Evolutionary conservation across 2,329 filamentous ascomycete genomes (phyloP).

Genomic region (Fusarium virguliforme): DNA sequence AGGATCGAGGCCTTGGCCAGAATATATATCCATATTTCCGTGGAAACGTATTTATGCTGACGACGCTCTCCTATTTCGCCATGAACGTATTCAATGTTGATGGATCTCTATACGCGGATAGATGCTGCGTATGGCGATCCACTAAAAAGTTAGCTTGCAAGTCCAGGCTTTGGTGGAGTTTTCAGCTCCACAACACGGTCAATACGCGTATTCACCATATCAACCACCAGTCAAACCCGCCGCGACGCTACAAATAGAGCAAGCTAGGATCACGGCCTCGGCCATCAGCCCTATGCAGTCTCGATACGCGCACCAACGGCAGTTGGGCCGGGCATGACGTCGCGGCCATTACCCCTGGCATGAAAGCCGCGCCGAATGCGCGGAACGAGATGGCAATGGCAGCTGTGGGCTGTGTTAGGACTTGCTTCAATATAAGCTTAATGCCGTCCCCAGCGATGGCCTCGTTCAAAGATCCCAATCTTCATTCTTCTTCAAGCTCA

Average conservation of each 20-base stretch:
- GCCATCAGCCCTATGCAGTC: conserved; percentile 29
- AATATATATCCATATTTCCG: conserved; percentile 41
- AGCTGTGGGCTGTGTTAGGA: background rate
- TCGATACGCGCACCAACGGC: conserved; percentile 13
- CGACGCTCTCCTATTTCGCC: background rate
- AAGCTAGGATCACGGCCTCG: background rate
- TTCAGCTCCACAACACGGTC: conserved; percentile 2
- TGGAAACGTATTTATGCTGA: conserved; percentile 10
- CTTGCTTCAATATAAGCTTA: conserved; percentile 6
- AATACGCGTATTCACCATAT: conserved; percentile 39
- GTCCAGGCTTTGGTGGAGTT: conserved; percentile 11
- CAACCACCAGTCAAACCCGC: background rate
- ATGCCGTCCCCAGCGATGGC: background rate
- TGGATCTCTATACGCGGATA: conserved; percentile 37
- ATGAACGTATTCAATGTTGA: conserved; percentile 10
- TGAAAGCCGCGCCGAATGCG: conserved; percentile 4
- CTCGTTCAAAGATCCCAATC: background rate
- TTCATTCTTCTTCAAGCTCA: background rate
- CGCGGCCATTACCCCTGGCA: conserved; percentile 1
- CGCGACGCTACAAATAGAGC: conserved; percentile 8
- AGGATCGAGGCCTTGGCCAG: background rate
- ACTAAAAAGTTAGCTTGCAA: conserved; percentile 9
- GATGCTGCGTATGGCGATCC: conserved; percentile 14
- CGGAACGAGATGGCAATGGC: background rate
- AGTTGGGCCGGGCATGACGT: background rate